phyloP scores from a whole-genome alignment of 2,329 filamentous ascomycete species.

The Fusarium graminum region DNA sequence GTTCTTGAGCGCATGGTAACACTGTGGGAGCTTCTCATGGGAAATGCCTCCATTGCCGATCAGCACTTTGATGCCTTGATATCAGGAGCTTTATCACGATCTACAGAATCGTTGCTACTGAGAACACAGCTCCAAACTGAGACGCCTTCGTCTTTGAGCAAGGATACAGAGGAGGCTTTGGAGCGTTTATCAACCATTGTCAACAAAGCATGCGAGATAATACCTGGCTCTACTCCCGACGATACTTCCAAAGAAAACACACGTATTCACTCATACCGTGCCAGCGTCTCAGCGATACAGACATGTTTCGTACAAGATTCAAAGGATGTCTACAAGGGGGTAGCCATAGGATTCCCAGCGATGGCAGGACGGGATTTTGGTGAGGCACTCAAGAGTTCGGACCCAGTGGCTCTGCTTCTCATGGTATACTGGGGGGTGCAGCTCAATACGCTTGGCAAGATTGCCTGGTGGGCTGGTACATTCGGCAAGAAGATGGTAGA shows the following conservation, averaged over 20 bases:
- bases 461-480: conserved; percentile 46
- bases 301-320: conserved; percentile 54
- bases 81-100: conserved; percentile 33
- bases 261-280: conserved; percentile 25
- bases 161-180: conserved; percentile 26
- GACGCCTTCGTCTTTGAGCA: conserved; percentile 3
- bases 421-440: conserved; percentile 56
- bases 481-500: conserved; percentile 44
- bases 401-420: conserved; percentile 55
- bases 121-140: conserved; percentile 24
- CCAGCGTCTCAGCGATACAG: conserved; percentile 51
- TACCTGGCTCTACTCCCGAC: background rate
- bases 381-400: conserved; percentile 47
- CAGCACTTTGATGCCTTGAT: conserved; percentile 38
- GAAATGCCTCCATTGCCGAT: conserved; percentile 36
- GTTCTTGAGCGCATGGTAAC: conserved; percentile 37
- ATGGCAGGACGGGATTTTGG: conserved; percentile 51
- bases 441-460: conserved; percentile 44
- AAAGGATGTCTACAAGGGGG: conserved; percentile 50
- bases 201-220: conserved; percentile 29
- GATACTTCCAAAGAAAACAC: conserved; percentile 8
- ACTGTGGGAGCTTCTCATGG: conserved; percentile 42
- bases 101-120: conserved; percentile 29
- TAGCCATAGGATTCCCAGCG: conserved; percentile 51
- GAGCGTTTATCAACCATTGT: conserved; percentile 22